phyloP scores from a whole-genome alignment of 2,329 filamentous ascomycete species.

The Didymella keratinophila region DNA sequence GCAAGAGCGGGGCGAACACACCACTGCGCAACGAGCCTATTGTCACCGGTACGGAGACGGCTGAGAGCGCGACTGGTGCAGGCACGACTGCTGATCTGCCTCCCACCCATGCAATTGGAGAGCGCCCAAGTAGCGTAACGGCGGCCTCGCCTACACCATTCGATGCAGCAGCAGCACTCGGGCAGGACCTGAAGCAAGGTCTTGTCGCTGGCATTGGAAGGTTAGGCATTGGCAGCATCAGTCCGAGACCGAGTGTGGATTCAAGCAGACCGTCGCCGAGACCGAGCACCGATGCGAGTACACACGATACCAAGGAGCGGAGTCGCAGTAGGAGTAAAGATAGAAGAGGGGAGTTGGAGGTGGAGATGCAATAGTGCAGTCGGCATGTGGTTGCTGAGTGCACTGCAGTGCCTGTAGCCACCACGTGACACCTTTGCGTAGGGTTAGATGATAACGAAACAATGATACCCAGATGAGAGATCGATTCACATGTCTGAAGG shows the following conservation, averaged over 20 bases:
- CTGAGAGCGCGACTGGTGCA: constrained; percentile 42
- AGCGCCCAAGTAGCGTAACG: constrained; percentile 18
- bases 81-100: constrained; percentile 39
- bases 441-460: no score
- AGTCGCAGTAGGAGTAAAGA: constrained; percentile 33
- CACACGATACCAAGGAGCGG: neutral
- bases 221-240: constrained; percentile 37
- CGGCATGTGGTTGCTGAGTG: no score
- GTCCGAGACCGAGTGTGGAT: constrained; percentile 23
- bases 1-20: constrained; percentile 37
- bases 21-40: constrained; percentile 43
- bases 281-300: constrained; percentile 19
- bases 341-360: constrained; percentile 40
- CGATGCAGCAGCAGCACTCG: constrained; percentile 38
- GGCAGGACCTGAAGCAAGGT: constrained; percentile 42
- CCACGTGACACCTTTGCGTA: no score
- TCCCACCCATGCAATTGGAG: constrained; percentile 32
- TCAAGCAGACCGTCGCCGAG: constrained; percentile 6
- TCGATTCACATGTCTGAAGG: no score
- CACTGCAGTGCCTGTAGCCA: no score
- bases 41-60: constrained; percentile 47
- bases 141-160: constrained; percentile 31
- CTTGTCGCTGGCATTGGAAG: constrained; percentile 43
- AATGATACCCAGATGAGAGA: no score
- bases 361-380: constrained; percentile 31